A percentile compares a stretch with the other conserved stretches of the same genome.
Evolutionary conservation across 2,329 filamentous ascomycete species (phyloP).

Genomic region (Pseudogymnoascus sp.): DNA sequence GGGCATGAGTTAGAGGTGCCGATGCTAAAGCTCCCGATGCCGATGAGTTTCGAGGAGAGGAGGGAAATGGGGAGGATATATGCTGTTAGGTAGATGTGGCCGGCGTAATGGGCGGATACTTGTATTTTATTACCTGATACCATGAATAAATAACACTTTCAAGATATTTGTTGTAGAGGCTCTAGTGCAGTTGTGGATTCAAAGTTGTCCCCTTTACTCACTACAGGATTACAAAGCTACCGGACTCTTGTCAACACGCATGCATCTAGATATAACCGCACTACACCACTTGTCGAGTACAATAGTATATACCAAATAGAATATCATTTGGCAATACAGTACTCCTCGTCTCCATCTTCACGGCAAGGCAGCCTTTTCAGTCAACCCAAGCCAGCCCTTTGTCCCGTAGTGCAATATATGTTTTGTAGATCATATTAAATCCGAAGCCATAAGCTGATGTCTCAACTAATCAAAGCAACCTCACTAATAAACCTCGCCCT

Average conservation of each 20-base stretch:
- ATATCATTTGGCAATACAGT: not conserved
- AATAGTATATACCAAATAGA: not conserved
- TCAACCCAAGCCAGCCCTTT: not conserved
- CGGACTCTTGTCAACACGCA: no score
- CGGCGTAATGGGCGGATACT: not conserved
- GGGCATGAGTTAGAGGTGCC: not conserved
- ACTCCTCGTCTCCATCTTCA: not conserved
- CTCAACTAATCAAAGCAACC: not conserved
- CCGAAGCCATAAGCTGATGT: not conserved
- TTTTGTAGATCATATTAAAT: not conserved
- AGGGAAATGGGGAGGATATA: not conserved
- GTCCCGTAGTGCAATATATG: not conserved
- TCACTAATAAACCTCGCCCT: not conserved
- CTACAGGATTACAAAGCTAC: no score
- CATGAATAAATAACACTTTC: not conserved
- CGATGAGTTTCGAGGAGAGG: conserved; percentile 2
- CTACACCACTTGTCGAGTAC: no score
- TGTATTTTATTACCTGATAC: not conserved
- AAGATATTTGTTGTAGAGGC: not conserved
- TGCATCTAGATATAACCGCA: no score
- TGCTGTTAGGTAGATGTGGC: not conserved
- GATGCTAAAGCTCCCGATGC: not conserved
- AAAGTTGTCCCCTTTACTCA: no score
- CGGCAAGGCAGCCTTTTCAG: not conserved
- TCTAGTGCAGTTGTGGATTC: not conserved